Base-by-base conservation (phyloP, 2,329 filamentous ascomycete genomes). In the Hymenoscyphus salicellus region DNA sequence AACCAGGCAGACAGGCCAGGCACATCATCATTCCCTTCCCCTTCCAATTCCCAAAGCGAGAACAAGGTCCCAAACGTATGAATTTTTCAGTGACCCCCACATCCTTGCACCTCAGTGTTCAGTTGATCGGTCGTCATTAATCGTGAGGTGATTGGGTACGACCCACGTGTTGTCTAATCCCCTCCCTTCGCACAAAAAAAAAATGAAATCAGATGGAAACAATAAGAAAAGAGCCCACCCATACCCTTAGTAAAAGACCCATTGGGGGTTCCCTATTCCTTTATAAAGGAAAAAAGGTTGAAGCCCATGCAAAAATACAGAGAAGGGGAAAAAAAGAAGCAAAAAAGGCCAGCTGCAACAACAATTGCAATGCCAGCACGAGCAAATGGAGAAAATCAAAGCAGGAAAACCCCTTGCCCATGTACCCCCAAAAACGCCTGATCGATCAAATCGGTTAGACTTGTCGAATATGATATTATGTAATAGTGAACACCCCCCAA, bases 391-490 rank as follows among this genome's bases (percentile, higher is more conserved):
- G 46, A 14, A 5, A 43, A 43, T 43, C 41, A 43, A 49, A 49
- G 23, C 10, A 17, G 2, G 14, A 36, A 36, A 36, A 36, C 33
- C 10, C 33, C 33, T 11, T 43, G 3, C 46, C 46, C 20, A 1
- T 20, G 10, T 7, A n/a, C n/a, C 46, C 4, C n/a, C 46, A 26
- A 49, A 49, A 49, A 20, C 20, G 20, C 46, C 23, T 49, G n/a
- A n/a, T 26, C 46, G 46, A 49, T 23, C 20, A 49, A 38, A 38
- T 38, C 46, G 20, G 46, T 14, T 49, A 20, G 20, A 23, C 10
- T 49, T 49, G 46, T 49, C 46, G 46, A 49, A 17, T 23, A 49
- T 49, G 46, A 49, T 49, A 49, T 49, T 49, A 49, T 49, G 46
- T 49, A 49, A 49, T 20, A 49, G 46, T 49, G 46, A 49, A 49